A percentile compares a stretch with the other conserved stretches of the same genome.
Conservation (phyloP, 2,329 filamentous ascomycete species). For the Calonectria leucothoes region DNA sequence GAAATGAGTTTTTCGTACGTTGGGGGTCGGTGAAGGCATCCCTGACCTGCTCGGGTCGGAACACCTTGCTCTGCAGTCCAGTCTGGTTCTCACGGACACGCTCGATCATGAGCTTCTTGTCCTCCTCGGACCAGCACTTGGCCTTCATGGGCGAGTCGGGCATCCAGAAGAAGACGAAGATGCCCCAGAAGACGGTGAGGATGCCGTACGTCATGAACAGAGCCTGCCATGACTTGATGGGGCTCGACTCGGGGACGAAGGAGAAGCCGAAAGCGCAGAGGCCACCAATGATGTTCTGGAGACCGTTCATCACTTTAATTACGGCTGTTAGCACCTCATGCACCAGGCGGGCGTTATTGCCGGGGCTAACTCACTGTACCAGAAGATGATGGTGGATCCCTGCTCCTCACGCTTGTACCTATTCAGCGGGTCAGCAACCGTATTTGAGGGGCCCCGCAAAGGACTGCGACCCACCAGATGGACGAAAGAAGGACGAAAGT, state of each 20-base stretch:
- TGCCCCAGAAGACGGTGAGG: slow-evolving; percentile 70
- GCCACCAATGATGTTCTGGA: slow-evolving; percentile 77
- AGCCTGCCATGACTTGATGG: slow-evolving; percentile 73
- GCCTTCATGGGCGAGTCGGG: slow-evolving; percentile 78
- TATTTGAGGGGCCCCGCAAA: background rate
- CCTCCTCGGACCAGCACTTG: slow-evolving; percentile 73
- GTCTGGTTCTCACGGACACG: slow-evolving; percentile 70
- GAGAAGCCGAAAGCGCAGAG: slow-evolving; percentile 73
- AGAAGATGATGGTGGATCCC: slow-evolving; percentile 72
- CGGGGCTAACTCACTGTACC: slow-evolving; percentile 57
- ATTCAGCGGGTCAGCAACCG: background rate
- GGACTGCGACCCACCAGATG: slow-evolving; percentile 62
- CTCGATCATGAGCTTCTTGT: slow-evolving; percentile 72
- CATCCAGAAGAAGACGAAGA: slow-evolving; percentile 71
- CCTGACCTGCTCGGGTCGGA: slow-evolving; percentile 56
- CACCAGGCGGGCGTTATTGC: background rate
- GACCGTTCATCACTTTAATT: slow-evolving; percentile 73
- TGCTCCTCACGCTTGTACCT: slow-evolving; percentile 74
- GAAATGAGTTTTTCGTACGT: slow-evolving; percentile 34
- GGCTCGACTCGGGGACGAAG: slow-evolving; percentile 58
- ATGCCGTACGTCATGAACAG: slow-evolving; percentile 74
- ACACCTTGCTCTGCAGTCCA: slow-evolving; percentile 66
- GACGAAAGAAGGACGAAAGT: slow-evolving; percentile 73
- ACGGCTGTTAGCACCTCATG: background rate
- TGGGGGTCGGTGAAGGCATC: slow-evolving; percentile 73